Base-by-base conservation (phyloP, 495 filamentous ascomycete species). In the Lasiosphaeria ovina region DNA sequence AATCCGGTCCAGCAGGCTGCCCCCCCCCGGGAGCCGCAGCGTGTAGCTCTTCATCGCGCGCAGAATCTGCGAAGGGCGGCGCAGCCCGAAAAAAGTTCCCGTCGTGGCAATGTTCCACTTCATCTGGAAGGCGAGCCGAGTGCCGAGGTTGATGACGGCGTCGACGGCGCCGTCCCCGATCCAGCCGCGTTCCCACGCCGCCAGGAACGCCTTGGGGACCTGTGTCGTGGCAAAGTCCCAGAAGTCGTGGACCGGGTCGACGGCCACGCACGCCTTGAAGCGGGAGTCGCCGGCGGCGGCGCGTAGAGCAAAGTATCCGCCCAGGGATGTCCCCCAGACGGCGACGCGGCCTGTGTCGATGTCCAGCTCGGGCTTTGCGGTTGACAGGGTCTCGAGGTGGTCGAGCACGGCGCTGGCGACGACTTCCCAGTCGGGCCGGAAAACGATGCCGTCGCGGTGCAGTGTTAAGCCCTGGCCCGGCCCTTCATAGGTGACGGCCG, bases 381-480 rank as follows among this genome's bases (percentile, higher is more conserved):
- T 7, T 0, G 68, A 45, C 5, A 62, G 54, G 0, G 35, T 24
- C 4, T 50, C 51, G 9, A 79, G 55, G 33, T 62, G 57, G 56
- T 78, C 73, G 7, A 82, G 60, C 3, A 78, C 78, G 66, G 63
- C 1, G 17, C 38, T 17, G 0, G 38, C 49, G 0, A 73, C 67
- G 3, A 61, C 53, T 40, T 76, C 72, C 58, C 62, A 74, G 65
- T 78, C 76, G 0, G 72, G 70, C 0, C 73, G 72, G 66, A 83
- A 65, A 10, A 60, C 62, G 38, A 31, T 3, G 4, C 35, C 42
- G 14, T 78, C 47, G 0, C 65, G 60, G 0, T 69, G 64, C 0
- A 81, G 66, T 0, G 69, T 47, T 2, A 79, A 55, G 0, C 81
- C 81, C 56, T 85, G 82, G 0, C 82, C 80, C 0, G 82, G 82